Base-by-base conservation (phyloP, 2,329 filamentous ascomycete genomes). In the Cladosporium sp. region DNA sequence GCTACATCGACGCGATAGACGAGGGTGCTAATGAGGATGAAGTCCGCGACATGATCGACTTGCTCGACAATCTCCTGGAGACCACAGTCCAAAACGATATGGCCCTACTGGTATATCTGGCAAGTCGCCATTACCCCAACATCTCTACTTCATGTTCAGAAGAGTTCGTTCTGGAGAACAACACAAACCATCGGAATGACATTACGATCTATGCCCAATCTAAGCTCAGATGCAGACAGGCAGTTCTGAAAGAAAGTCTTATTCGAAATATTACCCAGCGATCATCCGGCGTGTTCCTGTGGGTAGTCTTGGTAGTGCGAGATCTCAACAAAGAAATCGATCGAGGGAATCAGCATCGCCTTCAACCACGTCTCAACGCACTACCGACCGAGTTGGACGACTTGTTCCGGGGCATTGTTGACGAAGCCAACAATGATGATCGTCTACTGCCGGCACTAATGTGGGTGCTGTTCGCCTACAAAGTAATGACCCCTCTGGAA, bases 1-100 rank as follows among this genome's bases (percentile, higher is more conserved):
- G 66, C 42, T 62, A 74, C 43, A 62, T 76, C 34, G 73, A 76
- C 58, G 73, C 73, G 5, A 65, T 76, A 5, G 72, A 76, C 52
- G 73, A 76, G 56, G 74, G 72, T 55, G 57, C 70, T 4, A 68
- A 71, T 50, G 49, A 64, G 12, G 32, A 34, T 12, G 51, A 73
- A 32, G 59, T 71, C 6, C 58, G 60, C 32, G 64, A 70, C 3
- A 69, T 74, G 65, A 52, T 73, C 1, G 44, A 53, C 0, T 69
- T 60, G 40, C 65, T 74, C 42, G 62, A 72, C 49, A 39, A 62
- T 1, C 49, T 74, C 3, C 57, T 54, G 7, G 34, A 64, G 3
- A 30, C 15, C 41, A 9, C 15, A 6, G 4, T 30, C 13, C 9
- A 8, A 27, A 4, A 27, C 9, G 20, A 43, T 19, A 6, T 1